phyloP scores from a whole-genome alignment of 768 basidiomycete genomes.

The Sutorius australiensis region DNA sequence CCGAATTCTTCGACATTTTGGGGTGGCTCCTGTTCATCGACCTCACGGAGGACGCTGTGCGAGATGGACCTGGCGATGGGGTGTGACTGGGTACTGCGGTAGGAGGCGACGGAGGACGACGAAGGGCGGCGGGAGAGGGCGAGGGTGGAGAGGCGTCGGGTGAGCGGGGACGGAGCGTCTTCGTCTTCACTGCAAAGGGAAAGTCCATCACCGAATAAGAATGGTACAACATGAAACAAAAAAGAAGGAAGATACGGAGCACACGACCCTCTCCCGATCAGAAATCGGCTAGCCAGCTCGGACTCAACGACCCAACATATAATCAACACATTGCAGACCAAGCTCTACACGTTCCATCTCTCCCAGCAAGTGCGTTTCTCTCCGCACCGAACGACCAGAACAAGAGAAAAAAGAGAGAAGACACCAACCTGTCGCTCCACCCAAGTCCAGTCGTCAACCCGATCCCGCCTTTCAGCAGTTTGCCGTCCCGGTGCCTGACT shows the following conservation, averaged over 20 bases:
- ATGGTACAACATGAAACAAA: constrained; percentile 3
- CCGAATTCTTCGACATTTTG: constrained; percentile 26
- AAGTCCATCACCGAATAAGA: constrained; percentile 2
- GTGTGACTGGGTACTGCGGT: constrained; percentile 13
- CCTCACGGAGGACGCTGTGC: constrained; percentile 29
- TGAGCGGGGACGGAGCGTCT: constrained; percentile 65
- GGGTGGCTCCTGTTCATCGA: constrained; percentile 19
- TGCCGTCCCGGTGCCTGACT: constrained; percentile 60
- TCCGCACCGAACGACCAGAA: neutral
- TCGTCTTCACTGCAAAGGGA: constrained; percentile 57
- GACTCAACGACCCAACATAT: constrained; percentile 6
- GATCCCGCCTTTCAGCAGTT: constrained; percentile 54
- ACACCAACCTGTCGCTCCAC: constrained; percentile 66
- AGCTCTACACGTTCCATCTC: neutral
- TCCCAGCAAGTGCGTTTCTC: neutral
- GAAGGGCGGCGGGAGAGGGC: constrained; percentile 48
- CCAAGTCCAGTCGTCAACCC: constrained; percentile 70
- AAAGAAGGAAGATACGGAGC: constrained; percentile 5
- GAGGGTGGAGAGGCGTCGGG: constrained; percentile 56
- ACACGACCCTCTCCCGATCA: neutral
- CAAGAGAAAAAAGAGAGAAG: neutral
- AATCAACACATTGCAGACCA: neutral
- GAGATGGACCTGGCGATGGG: constrained; percentile 29
- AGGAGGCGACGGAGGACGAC: constrained; percentile 37
- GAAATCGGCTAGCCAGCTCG: neutral